A percentile compares a stretch with the other conserved stretches of the same genome.
These are phyloP conservation scores for Camellia japonica DNA, from an alignment of 148 eudicot species.

Conservation along the genomic window DNA sequence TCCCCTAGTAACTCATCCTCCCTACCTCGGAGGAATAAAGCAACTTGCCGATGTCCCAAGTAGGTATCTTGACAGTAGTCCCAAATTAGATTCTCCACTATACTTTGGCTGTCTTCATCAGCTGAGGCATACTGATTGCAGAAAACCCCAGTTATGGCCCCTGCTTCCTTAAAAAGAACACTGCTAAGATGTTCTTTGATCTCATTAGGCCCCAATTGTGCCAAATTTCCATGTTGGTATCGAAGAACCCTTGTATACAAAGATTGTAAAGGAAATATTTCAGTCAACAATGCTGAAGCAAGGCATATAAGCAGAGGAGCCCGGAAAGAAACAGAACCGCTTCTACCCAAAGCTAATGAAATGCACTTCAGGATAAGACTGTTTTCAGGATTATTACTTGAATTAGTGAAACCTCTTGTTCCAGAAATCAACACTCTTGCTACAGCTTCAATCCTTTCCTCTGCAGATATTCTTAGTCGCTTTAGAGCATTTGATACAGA, in stretches of 20 bases:
- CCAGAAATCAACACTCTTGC: conserved; percentile 49
- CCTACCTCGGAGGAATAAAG: conserved; percentile 50
- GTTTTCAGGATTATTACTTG: conserved; percentile 26
- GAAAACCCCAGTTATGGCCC: conserved; percentile 73
- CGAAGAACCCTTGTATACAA: conserved; percentile 45
- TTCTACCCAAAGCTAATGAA: conserved; percentile 73
- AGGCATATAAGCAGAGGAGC: conserved; percentile 58
- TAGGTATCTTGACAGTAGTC: conserved; percentile 67
- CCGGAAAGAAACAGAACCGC: conserved; percentile 50
- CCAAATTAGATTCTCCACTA: conserved; percentile 73
- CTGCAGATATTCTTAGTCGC: conserved; percentile 51
- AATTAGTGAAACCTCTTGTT: conserved; percentile 20
- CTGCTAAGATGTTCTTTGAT: conserved; percentile 57
- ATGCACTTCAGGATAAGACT: conserved; percentile 57
- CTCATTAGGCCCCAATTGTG: conserved; percentile 25
- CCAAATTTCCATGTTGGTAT: conserved; percentile 24
- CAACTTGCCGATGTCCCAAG: conserved; percentile 59
- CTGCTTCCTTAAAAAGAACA: conserved; percentile 77
- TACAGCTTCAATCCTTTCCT: conserved; percentile 51
- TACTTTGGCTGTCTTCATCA: conserved; percentile 50
- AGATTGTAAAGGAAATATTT: conserved; percentile 66
- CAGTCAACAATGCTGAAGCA: conserved; percentile 63
- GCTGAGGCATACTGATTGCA: conserved; percentile 75
- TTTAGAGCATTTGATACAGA: conserved; percentile 37
- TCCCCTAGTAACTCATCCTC: conserved; percentile 52